A percentile compares a stretch with the other conserved stretches of the same genome.
phyloP scores from a whole-genome alignment of 2,329 filamentous ascomycete species.

The Penicillium palitans region DNA sequence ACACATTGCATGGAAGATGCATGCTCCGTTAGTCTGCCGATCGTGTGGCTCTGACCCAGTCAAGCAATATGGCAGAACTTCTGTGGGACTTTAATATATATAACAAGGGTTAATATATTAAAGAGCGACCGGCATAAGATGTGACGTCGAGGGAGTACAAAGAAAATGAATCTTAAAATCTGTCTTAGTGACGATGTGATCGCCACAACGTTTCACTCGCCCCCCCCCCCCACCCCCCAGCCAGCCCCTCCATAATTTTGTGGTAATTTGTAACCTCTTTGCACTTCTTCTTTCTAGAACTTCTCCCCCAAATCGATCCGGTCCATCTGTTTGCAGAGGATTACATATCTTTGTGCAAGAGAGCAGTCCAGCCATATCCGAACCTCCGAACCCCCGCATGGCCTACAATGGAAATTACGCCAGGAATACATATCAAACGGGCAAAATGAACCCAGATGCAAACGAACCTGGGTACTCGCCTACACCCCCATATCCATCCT shows the following conservation, averaged over 20 bases:
- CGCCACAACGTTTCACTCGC: slow-evolving; percentile 21
- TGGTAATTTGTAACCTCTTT: not conserved
- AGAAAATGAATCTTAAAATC: not conserved
- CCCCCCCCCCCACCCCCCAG: not conserved
- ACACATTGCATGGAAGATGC: slow-evolving; percentile 15
- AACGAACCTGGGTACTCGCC: slow-evolving; percentile 31
- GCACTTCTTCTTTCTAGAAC: not conserved
- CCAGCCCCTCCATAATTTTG: slow-evolving; percentile 13
- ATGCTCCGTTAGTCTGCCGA: slow-evolving; percentile 11
- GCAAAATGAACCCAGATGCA: slow-evolving; percentile 25
- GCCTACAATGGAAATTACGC: slow-evolving; percentile 47
- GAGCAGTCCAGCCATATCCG: not conserved
- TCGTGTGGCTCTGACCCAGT: slow-evolving; percentile 9
- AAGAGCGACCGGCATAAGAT: not conserved
- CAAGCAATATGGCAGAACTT: slow-evolving; percentile 17
- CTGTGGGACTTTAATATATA: slow-evolving; percentile 10
- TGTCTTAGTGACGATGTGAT: slow-evolving; percentile 13
- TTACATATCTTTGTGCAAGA: not conserved
- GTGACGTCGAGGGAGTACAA: slow-evolving; percentile 12
- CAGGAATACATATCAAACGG: slow-evolving; percentile 30
- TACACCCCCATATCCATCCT: slow-evolving; percentile 35
- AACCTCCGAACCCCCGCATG: slow-evolving; percentile 28
- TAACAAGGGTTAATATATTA: not conserved
- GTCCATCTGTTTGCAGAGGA: not conserved
- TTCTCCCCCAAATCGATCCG: not conserved